phyloP scores from a whole-genome alignment of 148 eudicot genomes.

The Bassia scoparia region DNA sequence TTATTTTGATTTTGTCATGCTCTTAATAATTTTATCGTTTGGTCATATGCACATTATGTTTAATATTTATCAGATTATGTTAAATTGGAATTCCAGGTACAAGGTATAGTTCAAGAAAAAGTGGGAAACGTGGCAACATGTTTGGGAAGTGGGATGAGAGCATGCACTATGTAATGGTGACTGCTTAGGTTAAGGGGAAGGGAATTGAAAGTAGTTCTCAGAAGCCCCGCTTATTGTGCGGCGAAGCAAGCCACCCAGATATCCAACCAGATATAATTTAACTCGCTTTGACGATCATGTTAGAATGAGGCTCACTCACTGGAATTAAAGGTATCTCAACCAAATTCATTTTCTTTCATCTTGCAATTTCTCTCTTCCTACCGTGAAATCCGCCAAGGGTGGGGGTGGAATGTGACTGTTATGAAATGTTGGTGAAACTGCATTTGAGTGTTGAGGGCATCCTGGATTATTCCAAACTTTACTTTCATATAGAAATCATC shows the following conservation, averaged over 20 bases:
- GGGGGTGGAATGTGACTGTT: no score
- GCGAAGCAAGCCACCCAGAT: slow-evolving; percentile 72
- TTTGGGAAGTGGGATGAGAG: slow-evolving; percentile 99
- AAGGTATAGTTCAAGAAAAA: slow-evolving; percentile 85
- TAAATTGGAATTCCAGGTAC: slow-evolving; percentile 64
- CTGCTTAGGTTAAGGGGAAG: slow-evolving; percentile 70
- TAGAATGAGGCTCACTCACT: slow-evolving; percentile 87
- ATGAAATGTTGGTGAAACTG: background rate
- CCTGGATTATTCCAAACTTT: background rate
- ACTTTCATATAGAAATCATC: no score
- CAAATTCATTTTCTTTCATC: background rate
- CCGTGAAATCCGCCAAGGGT: background rate
- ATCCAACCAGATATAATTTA: slow-evolving; percentile 83
- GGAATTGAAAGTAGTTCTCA: slow-evolving; percentile 39
- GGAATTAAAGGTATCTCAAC: slow-evolving; percentile 61
- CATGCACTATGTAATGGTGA: slow-evolving; percentile 84
- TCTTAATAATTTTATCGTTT: background rate
- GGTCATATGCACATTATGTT: background rate
- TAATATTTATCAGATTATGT: background rate
- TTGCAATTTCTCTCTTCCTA: background rate
- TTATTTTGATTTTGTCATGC: background rate
- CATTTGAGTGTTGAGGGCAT: background rate
- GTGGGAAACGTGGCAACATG: slow-evolving; percentile 72
- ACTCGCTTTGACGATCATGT: slow-evolving; percentile 91
- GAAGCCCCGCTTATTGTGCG: slow-evolving; percentile 83